phyloP scores from a whole-genome alignment of 495 filamentous ascomycete species.

The Neurospora sp. region DNA sequence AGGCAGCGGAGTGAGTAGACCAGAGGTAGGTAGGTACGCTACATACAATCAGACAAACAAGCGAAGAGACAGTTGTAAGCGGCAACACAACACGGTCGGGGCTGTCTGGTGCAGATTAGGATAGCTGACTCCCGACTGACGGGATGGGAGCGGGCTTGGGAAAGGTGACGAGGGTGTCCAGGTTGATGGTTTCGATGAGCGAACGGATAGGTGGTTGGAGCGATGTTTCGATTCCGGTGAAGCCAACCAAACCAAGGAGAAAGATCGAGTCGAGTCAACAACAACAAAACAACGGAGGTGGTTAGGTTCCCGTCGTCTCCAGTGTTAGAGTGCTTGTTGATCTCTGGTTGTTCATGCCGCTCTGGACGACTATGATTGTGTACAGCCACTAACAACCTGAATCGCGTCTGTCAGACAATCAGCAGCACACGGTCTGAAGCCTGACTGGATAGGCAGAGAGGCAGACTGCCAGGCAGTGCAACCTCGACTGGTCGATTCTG shows the following conservation, averaged over 20 bases:
- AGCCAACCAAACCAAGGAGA: not conserved
- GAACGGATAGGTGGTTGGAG: not conserved
- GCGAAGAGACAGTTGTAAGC: not conserved
- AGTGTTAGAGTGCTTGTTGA: not conserved
- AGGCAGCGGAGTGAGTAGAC: not conserved
- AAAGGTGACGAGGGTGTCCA: not conserved
- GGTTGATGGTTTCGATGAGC: not conserved
- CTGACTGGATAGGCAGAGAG: not conserved
- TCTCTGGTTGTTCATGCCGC: not conserved
- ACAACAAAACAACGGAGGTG: not conserved
- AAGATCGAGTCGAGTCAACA: not conserved
- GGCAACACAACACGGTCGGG: not conserved
- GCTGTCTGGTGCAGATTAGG: not conserved
- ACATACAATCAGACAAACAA: not conserved
- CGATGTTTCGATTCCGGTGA: not conserved
- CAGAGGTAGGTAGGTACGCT: constrained; percentile 3
- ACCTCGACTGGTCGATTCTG: not conserved
- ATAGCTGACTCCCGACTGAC: not conserved
- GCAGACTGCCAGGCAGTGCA: not conserved
- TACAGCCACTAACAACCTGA: not conserved
- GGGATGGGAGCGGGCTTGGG: not conserved
- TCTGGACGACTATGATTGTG: not conserved
- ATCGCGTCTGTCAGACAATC: not conserved
- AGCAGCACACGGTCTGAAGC: not conserved
- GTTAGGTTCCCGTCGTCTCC: not conserved